Base-by-base conservation (phyloP, 2,329 filamentous ascomycete genomes). In the Calonectria hongkongensis region DNA sequence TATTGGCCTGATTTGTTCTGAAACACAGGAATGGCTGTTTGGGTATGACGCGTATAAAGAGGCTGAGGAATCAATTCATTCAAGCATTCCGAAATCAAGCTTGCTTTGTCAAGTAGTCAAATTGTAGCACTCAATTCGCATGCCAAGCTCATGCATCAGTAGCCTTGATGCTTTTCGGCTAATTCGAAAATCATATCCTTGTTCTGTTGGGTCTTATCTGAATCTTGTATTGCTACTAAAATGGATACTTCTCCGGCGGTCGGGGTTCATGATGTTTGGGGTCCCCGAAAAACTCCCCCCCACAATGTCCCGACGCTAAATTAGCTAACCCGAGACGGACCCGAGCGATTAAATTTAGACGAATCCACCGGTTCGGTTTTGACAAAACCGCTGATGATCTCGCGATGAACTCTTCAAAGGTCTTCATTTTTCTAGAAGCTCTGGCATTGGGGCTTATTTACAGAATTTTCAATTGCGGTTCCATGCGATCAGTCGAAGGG, bases 11-110 rank as follows among this genome's bases (percentile, higher is more conserved):
- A 51, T 51, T 12, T 51, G 48, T 25, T 51, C 48, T 25, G 48
- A 51, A 6, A 51, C 48, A 27, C 48, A 51, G 8, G 48, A 30
- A 27, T 51, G 48, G 48, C 48, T 51, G 48, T 51, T 30, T 15
- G 48, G 25, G 12, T 51, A 51, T 21, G 48, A 51, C 27, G 48
- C 16, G 12, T 16, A 51, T 7, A 51, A 51, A 13, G 48, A 51
- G 27, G 27, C 30, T 18, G 48, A 4, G 15, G 48, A 30, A 18
- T 25, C 48, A 0, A 13, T 51, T 28, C 48, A 51, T 28, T 16
- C 2, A 2, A 51, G 12, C 9, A 4, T 18, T 51, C 12, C 16
- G 15, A 9, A 30, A 27, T 18, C 12, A 4, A 30, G 27, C 25
- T n/a, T n/a, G n/a, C 27, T 18, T 2, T 28, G 27, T 30, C 25